Percentiles rank a stretch among this genome's conserved stretches.
These are phyloP conservation scores for Globisporangium splendens DNA, from an alignment of 352 stramenopile genomes.

Conservation along the genomic window DNA sequence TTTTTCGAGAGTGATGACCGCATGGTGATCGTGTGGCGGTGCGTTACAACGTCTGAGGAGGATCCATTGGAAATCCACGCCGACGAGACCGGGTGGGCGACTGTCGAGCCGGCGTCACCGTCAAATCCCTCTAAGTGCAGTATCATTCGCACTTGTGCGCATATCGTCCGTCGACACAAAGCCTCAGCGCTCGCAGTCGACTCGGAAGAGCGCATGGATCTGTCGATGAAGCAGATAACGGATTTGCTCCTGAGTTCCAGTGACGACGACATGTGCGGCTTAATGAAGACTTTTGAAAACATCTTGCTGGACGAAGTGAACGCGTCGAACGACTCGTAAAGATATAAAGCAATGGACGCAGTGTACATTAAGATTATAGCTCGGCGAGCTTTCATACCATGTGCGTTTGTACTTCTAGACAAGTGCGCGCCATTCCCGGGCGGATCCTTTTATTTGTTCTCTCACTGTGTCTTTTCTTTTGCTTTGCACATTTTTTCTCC, in stretches of 20 bases:
- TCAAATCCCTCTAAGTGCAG: not conserved
- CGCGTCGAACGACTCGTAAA: no score
- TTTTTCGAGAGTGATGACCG: slow-evolving; percentile 2
- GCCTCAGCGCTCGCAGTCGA: not conserved
- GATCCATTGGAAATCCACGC: not conserved
- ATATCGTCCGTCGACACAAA: not conserved
- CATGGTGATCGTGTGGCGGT: slow-evolving; percentile 1
- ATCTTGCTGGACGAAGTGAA: slow-evolving; percentile 7
- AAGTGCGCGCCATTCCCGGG: no score
- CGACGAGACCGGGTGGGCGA: slow-evolving; percentile 1
- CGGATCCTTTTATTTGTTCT: no score
- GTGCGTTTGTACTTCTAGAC: no score
- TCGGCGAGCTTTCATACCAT: no score
- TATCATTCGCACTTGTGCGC: not conserved
- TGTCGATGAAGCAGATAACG: not conserved
- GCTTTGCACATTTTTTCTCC: no score
- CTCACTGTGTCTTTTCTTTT: no score
- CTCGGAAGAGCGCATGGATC: not conserved
- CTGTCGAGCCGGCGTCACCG: not conserved
- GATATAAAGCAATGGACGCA: no score
- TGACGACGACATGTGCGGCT: not conserved
- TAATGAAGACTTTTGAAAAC: slow-evolving; percentile 6
- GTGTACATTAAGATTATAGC: no score
- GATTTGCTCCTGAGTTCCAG: not conserved
- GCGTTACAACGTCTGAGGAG: not conserved